Percentiles rank a stretch among this genome's conserved stretches.
Conservation (phyloP, 805 yeast species). For the Pichia phayaonensis region DNA sequence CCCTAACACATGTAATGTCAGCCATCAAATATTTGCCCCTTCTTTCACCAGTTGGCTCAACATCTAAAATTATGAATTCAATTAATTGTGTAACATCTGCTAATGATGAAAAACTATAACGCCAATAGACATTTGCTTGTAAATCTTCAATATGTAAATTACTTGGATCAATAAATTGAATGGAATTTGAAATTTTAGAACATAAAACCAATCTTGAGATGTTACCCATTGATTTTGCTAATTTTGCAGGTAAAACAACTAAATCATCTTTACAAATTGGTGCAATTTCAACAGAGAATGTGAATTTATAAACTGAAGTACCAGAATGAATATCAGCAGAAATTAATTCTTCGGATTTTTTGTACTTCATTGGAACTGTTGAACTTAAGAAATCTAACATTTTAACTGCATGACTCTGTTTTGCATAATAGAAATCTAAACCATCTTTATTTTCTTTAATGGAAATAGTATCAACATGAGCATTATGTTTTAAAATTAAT, state of each 20-base stretch:
- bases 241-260: slow-evolving; percentile 80
- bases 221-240: slow-evolving; percentile 79
- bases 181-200: slow-evolving; percentile 69
- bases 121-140: slow-evolving; percentile 67
- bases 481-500: slow-evolving; percentile 83
- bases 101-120: slow-evolving; percentile 69
- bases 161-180: slow-evolving; percentile 82
- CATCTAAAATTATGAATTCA: slow-evolving; percentile 87
- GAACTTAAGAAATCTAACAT: slow-evolving; percentile 85
- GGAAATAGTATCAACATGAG: slow-evolving; percentile 88
- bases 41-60: slow-evolving; percentile 80
- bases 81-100: slow-evolving; percentile 68
- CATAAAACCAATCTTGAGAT: slow-evolving; percentile 78
- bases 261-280: slow-evolving; percentile 97
- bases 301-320: slow-evolving; percentile 77
- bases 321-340: slow-evolving; percentile 91
- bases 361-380: slow-evolving; percentile 77
- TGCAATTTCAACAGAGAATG: slow-evolving; percentile 87
- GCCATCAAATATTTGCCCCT: slow-evolving; percentile 78
- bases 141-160: slow-evolving; percentile 76
- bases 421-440: slow-evolving; percentile 84
- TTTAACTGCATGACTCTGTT: slow-evolving; percentile 84
- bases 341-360: slow-evolving; percentile 85
- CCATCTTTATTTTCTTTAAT: slow-evolving; percentile 93
- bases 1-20: slow-evolving; percentile 85